Conservation (phyloP, 2,329 filamentous ascomycete species). For the Tolypocladium ovalisporum region DNA sequence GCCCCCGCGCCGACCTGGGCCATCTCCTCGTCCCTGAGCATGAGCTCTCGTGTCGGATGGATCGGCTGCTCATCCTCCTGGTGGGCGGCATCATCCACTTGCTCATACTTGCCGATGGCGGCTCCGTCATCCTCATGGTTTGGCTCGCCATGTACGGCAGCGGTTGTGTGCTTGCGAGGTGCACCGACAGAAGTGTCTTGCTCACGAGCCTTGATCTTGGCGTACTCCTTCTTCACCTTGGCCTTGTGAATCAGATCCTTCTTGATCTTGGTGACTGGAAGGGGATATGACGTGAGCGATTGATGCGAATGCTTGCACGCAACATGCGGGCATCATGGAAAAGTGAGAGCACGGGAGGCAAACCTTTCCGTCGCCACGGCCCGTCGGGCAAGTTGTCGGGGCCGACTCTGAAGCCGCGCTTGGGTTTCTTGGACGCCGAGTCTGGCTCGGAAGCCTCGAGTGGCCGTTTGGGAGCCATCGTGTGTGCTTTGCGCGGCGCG, state of each 20-base stretch:
- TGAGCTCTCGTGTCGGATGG: slow-evolving; percentile 27
- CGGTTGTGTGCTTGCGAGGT: slow-evolving; percentile 9
- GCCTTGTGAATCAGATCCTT: slow-evolving; percentile 80
- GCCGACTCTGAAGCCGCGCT: slow-evolving; percentile 73
- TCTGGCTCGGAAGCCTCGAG: slow-evolving; percentile 16
- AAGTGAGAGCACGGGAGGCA: slow-evolving; percentile 5
- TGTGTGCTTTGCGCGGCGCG: background rate
- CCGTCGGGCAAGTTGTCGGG: slow-evolving; percentile 88
- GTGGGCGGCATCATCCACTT: slow-evolving; percentile 6
- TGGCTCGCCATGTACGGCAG: background rate
- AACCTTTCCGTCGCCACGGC: slow-evolving; percentile 68
- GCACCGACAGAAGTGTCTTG: slow-evolving; percentile 15
- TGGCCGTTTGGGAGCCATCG: slow-evolving; percentile 22
- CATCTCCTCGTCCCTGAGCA: slow-evolving; percentile 26
- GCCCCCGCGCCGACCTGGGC: slow-evolving; percentile 18
- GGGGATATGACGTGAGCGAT: slow-evolving; percentile 7
- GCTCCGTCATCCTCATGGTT: slow-evolving; percentile 5
- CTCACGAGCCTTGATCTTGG: slow-evolving; percentile 61
- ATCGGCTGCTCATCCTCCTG: slow-evolving; percentile 15
- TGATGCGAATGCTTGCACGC: background rate
- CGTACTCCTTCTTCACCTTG: slow-evolving; percentile 86
- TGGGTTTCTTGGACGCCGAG: slow-evolving; percentile 37
- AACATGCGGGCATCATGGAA: background rate
- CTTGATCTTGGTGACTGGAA: slow-evolving; percentile 79
- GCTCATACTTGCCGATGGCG: background rate